phyloP scores from a whole-genome alignment of 1,139 yeast species.

The Candida neerlandica region DNA sequence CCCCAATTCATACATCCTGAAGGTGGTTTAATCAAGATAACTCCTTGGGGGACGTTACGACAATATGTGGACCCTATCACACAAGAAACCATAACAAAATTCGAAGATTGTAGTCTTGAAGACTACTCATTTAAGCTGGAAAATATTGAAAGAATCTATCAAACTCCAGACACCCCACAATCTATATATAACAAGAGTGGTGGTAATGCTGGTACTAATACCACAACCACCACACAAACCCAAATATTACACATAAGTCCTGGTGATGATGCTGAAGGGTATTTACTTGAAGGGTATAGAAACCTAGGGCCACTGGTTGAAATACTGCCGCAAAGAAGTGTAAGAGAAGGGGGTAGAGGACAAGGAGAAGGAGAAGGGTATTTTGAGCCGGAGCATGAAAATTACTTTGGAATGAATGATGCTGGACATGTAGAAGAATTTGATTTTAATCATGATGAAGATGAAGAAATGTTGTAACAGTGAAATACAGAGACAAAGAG shows the following conservation, averaged over 20 bases:
- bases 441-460: conserved; percentile 11
- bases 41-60: conserved; percentile 59
- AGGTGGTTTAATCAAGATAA: conserved; percentile 64
- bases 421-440: conserved; percentile 10
- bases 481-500: not conserved
- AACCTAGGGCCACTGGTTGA: conserved; percentile 9
- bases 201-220: too few species aligned
- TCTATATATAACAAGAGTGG: conserved; percentile 23
- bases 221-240: not conserved
- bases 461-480: conserved; percentile 13
- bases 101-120: conserved; percentile 45
- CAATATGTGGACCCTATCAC: conserved; percentile 34
- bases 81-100: conserved; percentile 43
- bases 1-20: conserved; percentile 65
- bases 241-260: conserved; percentile 31
- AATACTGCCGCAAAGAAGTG: not conserved
- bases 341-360: not conserved
- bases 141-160: conserved; percentile 19
- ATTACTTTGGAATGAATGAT: conserved; percentile 39
- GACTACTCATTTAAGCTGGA: conserved; percentile 32
- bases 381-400: conserved; percentile 40
- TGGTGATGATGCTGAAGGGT: conserved; percentile 42
- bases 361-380: conserved; percentile 15
- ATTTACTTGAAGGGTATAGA: conserved; percentile 44
- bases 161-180: conserved; percentile 34